phyloP scores from a whole-genome alignment of 1,284 basidiomycete genomes.

The Heterobasidion irregulare region DNA sequence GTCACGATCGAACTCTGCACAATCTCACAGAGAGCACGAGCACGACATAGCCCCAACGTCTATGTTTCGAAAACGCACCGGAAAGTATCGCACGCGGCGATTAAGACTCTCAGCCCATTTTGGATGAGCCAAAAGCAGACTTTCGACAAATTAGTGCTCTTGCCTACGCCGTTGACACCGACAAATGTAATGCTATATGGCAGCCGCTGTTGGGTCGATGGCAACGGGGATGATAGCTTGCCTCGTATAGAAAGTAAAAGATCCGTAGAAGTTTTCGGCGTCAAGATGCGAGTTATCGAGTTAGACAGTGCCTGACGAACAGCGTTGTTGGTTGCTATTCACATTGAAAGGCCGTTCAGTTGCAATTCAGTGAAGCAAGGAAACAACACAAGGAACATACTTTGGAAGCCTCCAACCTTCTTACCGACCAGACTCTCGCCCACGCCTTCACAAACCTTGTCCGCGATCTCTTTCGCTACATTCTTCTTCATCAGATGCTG shows the following conservation, averaged over 20 bases:
- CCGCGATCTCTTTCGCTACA: conserved; percentile 92
- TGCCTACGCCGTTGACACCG: conserved; percentile 99
- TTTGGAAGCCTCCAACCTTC: conserved; percentile 82
- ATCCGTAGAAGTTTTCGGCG: conserved; percentile 95
- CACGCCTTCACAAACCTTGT: conserved; percentile 91
- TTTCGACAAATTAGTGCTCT: conserved; percentile 97
- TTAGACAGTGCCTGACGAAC: conserved; percentile 81
- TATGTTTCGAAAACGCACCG: conserved; percentile 35
- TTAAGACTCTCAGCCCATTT: conserved; percentile 88
- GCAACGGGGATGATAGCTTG: conserved; percentile 61
- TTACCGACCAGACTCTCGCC: conserved; percentile 86
- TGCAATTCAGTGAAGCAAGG: background rate
- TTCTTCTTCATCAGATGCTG: conserved; percentile 99
- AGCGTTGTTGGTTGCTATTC: conserved; percentile 72
- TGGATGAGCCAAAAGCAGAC: conserved; percentile 99
- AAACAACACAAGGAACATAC: conserved; percentile 32
- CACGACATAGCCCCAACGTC: background rate
- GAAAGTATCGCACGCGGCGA: conserved; percentile 99
- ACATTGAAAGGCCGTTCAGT: conserved; percentile 6
- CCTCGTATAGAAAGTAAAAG: conserved; percentile 76
- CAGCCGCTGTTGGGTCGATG: conserved; percentile 65
- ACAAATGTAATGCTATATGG: conserved; percentile 97
- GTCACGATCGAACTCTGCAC: background rate
- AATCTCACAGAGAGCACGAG: background rate
- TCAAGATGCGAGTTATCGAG: conserved; percentile 89